Percentiles rank a stretch among this genome's conserved stretches.
phyloP scores from a whole-genome alignment of 768 basidiomycete genomes.

The Xanthoconium stramineum region DNA sequence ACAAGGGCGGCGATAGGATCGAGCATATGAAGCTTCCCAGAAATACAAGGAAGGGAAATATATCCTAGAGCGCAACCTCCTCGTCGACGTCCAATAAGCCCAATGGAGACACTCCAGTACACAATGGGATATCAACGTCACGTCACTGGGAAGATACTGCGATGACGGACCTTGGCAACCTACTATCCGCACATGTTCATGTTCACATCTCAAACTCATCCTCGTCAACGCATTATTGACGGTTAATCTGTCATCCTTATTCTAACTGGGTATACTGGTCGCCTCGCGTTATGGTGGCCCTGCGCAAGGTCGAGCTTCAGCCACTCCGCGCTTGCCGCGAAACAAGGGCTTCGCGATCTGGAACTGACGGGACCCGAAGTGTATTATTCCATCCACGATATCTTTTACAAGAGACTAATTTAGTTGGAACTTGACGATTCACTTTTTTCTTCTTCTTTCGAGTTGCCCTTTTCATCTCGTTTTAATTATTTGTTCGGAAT shows the following conservation, averaged over 20 bases:
- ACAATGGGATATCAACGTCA: conserved; percentile 9
- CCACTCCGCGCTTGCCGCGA: conserved; percentile 1
- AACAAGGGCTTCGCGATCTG: conserved; percentile 10
- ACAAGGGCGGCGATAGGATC: conserved; percentile 56
- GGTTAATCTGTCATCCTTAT: conserved; percentile 20
- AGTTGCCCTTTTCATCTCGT: neutral
- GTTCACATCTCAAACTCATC: conserved; percentile 15
- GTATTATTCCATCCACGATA: conserved; percentile 20
- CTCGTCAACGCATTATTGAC: conserved; percentile 17
- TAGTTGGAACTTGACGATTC: conserved; percentile 14
- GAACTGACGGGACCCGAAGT: conserved; percentile 12
- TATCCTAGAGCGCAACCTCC: conserved; percentile 92
- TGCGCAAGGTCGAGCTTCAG: neutral
- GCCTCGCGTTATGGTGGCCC: conserved; percentile 4
- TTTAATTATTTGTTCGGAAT: conserved; percentile 12
- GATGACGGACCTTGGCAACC: conserved; percentile 15
- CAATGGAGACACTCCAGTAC: conserved; percentile 4
- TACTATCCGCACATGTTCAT: conserved; percentile 9
- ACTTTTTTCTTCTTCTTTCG: neutral
- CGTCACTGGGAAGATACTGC: conserved; percentile 8
- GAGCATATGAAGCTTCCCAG: conserved; percentile 85
- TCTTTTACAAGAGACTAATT: conserved; percentile 18
- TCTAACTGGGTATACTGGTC: conserved; percentile 23
- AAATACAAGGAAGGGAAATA: conserved; percentile 99
- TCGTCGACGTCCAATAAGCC: conserved; percentile 76